These are phyloP conservation scores for Zymoseptoria passerinii DNA, from an alignment of 2,329 filamentous ascomycete species.

Conservation along the genomic window DNA sequence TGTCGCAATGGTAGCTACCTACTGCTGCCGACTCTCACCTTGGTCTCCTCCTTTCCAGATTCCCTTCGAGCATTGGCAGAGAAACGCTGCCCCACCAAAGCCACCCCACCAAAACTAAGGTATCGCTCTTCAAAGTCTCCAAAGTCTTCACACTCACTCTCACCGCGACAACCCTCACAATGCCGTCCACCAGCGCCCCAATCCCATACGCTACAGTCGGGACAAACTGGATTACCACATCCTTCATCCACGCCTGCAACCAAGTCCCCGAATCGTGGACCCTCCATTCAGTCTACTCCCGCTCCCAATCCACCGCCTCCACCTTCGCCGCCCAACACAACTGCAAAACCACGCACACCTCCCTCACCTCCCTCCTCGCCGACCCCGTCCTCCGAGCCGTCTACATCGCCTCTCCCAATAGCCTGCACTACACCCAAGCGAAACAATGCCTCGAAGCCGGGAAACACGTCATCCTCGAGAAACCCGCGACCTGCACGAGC, in stretches of 20 bases:
- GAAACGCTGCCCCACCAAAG: background rate
- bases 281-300: slow-evolving; percentile 41
- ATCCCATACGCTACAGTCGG: slow-evolving; percentile 42
- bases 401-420: slow-evolving; percentile 45
- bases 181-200: slow-evolving; percentile 6
- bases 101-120: background rate
- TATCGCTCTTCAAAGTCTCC: background rate
- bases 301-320: slow-evolving; percentile 35
- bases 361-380: slow-evolving; percentile 32
- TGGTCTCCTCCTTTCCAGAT: too few species aligned
- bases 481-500: slow-evolving; percentile 39
- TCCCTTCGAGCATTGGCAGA: background rate
- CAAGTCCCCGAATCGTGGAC: slow-evolving; percentile 34
- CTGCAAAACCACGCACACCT: slow-evolving; percentile 32
- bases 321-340: slow-evolving; percentile 37
- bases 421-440: slow-evolving; percentile 40
- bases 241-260: slow-evolving; percentile 38
- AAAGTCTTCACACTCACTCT: background rate
- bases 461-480: slow-evolving; percentile 45
- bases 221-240: slow-evolving; percentile 44
- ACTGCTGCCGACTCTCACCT: too few species aligned
- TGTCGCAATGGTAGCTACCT: background rate
- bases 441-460: slow-evolving; percentile 35
- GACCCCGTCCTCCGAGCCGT: slow-evolving; percentile 35
- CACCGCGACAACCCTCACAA: background rate